Base-by-base conservation (phyloP, 139 green algal genomes). In the Ettlia oleoabundans region DNA sequence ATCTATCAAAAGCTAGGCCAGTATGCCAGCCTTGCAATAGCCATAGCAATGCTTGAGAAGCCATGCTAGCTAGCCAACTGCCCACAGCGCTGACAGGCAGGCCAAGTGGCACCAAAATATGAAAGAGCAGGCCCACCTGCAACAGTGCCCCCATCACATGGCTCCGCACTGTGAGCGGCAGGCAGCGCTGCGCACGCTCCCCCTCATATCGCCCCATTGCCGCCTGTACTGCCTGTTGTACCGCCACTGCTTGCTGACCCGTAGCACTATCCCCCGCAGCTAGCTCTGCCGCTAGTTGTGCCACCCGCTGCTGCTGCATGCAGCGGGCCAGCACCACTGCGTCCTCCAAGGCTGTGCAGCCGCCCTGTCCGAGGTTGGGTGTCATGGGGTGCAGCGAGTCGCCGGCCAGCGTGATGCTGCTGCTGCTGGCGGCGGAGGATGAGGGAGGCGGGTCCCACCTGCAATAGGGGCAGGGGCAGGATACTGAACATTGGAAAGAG, bases 321-420 rank as follows among this genome's bases (percentile, higher is more conserved):
- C 41, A 37, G 10, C 71, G 65, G 15, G 80, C 92, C 41, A 95
- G 79, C n/a, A 92, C 83, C 6, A 96, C 79, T 2, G 82, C 92
- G 75, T 95, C 93, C 86, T 97, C 93, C 4, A 96, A 78, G 0
- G 93, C 92, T 10, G 85, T 87, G 82, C 89, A 93, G 55, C 92
- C 93, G 9, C 93, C 82, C 58, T 88, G 82, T 15, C 83, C 76
- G 47, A 95, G 84, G 84, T 95, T 94, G 33, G 90, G 92, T 0
- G 93, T 97, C 93, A 96, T 96, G 26, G 93, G 93, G 83, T 97
- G 93, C 33, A 91, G 82, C 22, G 93, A 92, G 84, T 97, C 93
- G 9, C 93, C 93, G 33, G 83, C 84, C 65, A 97, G 82, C 2
- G 92, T 94, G n/a, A 95, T 64, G 22, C 75, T 47, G 30, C 85